phyloP scores from a whole-genome alignment of 139 green algal genomes.

The Picocystis salinarum region DNA sequence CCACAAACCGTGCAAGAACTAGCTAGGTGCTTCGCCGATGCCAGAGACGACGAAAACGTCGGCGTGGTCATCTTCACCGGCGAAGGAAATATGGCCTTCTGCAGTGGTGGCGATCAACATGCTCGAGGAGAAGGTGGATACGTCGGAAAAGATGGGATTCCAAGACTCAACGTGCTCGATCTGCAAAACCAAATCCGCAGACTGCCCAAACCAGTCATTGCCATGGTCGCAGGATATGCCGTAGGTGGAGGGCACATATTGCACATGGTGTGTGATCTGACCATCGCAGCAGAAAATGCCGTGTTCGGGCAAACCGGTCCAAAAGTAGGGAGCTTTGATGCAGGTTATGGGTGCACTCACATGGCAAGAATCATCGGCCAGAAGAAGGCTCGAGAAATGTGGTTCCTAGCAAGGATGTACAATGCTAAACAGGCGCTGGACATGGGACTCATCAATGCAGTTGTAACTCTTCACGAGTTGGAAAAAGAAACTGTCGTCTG shows the following conservation, averaged over 20 bases:
- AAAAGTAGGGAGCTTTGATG: conserved; percentile 83
- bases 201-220: conserved; percentile 20
- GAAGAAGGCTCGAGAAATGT: conserved; percentile 93
- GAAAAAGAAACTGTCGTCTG: conserved; percentile 75
- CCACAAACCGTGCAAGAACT: conserved; percentile 68
- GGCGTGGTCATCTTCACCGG: conserved; percentile 88
- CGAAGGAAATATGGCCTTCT: conserved; percentile 67
- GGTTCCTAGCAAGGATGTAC: conserved; percentile 88
- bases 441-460: conserved; percentile 93
- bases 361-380: conserved; percentile 65
- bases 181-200: conserved; percentile 37
- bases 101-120: conserved; percentile 84
- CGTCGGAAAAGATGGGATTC: conserved; percentile 58
- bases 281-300: conserved; percentile 92
- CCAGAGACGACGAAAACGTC: conserved; percentile 64
- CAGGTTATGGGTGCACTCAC: conserved; percentile 80
- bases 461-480: conserved; percentile 71
- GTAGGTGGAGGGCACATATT: conserved; percentile 93
- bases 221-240: conserved; percentile 87
- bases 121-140: conserved; percentile 82
- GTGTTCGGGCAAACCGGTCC: conserved; percentile 96
- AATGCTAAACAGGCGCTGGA: conserved; percentile 57
- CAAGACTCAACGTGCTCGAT: conserved; percentile 90
- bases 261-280: conserved; percentile 97
- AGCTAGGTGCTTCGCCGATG: conserved; percentile 34